Evolutionary conservation across 2,329 filamentous ascomycete species (phyloP).

Genomic region (Grosmannia penicillata): DNA sequence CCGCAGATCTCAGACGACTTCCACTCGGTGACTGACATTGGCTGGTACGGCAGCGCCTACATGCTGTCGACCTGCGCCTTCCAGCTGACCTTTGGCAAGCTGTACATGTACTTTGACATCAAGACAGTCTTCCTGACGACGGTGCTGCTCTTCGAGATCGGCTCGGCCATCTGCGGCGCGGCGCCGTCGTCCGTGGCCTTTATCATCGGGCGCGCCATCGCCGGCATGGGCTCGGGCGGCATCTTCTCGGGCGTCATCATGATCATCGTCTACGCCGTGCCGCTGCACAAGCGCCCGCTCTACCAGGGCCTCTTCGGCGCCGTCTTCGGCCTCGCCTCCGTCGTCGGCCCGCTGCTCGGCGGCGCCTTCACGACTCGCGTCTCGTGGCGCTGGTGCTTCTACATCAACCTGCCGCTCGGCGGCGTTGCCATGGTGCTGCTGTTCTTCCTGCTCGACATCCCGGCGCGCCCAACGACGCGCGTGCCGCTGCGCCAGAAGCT

Average conservation of each 20-base stretch:
- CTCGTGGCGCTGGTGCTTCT: slow-evolving; percentile 25
- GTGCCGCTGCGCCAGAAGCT: slow-evolving; percentile 11
- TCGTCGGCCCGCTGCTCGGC: slow-evolving; percentile 13
- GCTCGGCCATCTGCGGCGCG: slow-evolving; percentile 17
- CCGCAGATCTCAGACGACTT: slow-evolving; percentile 6
- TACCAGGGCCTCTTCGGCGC: slow-evolving; percentile 12
- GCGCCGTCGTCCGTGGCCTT: slow-evolving; percentile 16
- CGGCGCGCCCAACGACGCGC: neutral
- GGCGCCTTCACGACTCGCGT: slow-evolving; percentile 11
- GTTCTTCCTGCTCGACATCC: slow-evolving; percentile 18
- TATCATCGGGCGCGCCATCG: slow-evolving; percentile 19
- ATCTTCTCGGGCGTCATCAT: slow-evolving; percentile 20
- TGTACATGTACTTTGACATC: too few species aligned
- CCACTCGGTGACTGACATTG: slow-evolving; percentile 3
- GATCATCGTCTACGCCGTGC: slow-evolving; percentile 18
- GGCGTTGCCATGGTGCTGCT: slow-evolving; percentile 11
- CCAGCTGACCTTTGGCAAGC: slow-evolving; percentile 22
- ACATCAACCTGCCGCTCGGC: slow-evolving; percentile 25
- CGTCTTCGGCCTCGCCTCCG: slow-evolving; percentile 11
- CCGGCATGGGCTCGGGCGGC: slow-evolving; percentile 22
- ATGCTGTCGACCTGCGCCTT: slow-evolving; percentile 3
- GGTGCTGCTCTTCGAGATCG: slow-evolving; percentile 15
- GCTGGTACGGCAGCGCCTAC: slow-evolving; percentile 7
- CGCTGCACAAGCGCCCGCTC: slow-evolving; percentile 13
- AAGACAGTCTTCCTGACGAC: slow-evolving; percentile 5